Evolutionary conservation across 176 grass and related monocot genomes (phyloP).

Genomic region (Musa itinerans): DNA sequence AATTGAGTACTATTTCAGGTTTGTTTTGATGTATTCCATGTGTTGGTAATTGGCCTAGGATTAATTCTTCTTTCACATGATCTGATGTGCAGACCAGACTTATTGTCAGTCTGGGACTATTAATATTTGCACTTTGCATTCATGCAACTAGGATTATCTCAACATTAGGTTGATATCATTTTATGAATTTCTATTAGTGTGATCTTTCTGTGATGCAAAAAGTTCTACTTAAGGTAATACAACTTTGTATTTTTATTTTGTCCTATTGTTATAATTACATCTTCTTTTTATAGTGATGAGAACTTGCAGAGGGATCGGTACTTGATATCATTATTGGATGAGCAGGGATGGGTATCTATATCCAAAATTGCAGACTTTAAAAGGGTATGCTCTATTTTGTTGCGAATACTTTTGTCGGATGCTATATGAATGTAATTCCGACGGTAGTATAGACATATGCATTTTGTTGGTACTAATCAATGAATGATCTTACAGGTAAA

Average conservation of each 20-base stretch:
- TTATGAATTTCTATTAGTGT: neutral
- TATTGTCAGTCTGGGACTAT: neutral
- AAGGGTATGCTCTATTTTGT: conserved; percentile 40
- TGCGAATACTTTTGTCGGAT: neutral
- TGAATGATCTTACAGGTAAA: conserved; percentile 35
- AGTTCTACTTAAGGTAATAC: too few species aligned
- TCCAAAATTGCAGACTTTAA: conserved; percentile 74
- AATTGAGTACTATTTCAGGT: conserved; percentile 78
- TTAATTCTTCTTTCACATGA: neutral
- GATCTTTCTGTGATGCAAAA: too few species aligned
- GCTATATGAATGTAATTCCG: neutral
- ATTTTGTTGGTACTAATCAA: neutral
- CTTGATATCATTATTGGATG: conserved; percentile 74
- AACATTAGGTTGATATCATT: neutral
- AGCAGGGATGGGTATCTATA: conserved; percentile 59
- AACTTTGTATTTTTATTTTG: too few species aligned
- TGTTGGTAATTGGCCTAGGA: neutral
- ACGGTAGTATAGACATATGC: neutral
- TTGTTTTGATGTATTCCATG: conserved; percentile 11
- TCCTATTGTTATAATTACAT: too few species aligned
- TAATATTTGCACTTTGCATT: neutral
- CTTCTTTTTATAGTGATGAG: conserved; percentile 32
- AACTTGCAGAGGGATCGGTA: conserved; percentile 59
- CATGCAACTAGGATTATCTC: neutral
- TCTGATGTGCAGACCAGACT: neutral